Percentiles rank a stretch among this genome's conserved stretches.
These are phyloP conservation scores for Pythium periplocum DNA, from an alignment of 352 stramenopile genomes.

Conservation along the genomic window DNA sequence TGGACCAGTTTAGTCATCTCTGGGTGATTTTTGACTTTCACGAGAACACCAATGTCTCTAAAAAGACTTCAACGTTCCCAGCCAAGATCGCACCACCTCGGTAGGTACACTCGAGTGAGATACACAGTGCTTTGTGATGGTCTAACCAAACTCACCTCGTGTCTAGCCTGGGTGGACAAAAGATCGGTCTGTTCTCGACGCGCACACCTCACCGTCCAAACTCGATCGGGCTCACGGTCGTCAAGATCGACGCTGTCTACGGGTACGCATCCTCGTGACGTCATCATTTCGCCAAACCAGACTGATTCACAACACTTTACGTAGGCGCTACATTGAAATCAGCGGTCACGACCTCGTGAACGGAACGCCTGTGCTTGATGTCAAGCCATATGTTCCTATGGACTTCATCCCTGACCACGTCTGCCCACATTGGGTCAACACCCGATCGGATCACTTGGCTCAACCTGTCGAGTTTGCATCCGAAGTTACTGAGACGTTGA, in stretches of 20 bases:
- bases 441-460: constrained; percentile 37
- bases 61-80: constrained; percentile 57
- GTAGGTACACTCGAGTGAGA: constrained; percentile 19
- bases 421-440: constrained; percentile 67
- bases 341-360: constrained; percentile 93
- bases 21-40: constrained; percentile 92
- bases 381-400: constrained; percentile 97
- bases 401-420: constrained; percentile 55
- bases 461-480: constrained; percentile 51
- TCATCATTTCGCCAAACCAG: no score
- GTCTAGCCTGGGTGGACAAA: constrained; percentile 57
- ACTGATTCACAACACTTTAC: neutral
- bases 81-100: constrained; percentile 78
- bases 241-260: constrained; percentile 87
- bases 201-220: constrained; percentile 96
- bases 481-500: constrained; percentile 33
- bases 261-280: constrained; percentile 15
- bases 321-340: constrained; percentile 79
- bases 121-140: neutral
- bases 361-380: constrained; percentile 96
- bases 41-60: constrained; percentile 82
- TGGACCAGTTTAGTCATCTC: constrained; percentile 85
- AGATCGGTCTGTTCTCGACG: constrained; percentile 95
- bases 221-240: constrained; percentile 89
- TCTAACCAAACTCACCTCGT: neutral